Conservation (phyloP, 805 yeast species). For the Wickerhamiella parazyma region DNA sequence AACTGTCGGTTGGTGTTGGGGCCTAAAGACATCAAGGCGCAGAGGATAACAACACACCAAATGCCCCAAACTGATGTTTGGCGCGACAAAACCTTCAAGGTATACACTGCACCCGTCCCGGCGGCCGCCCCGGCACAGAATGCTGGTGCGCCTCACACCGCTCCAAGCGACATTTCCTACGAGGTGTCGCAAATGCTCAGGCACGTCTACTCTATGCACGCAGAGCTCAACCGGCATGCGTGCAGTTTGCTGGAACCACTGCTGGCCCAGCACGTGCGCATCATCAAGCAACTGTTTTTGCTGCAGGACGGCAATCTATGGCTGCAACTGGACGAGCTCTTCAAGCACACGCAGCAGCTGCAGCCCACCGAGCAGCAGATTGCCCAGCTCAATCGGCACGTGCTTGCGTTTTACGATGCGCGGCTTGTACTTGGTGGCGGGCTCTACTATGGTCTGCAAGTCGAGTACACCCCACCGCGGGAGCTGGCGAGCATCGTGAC, state of each 20-base stretch:
- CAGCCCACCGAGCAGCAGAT: slow-evolving; percentile 3
- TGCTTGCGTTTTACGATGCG: not conserved
- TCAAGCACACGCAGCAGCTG: no score
- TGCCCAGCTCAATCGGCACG: not conserved
- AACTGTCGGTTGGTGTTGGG: not conserved
- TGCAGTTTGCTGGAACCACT: not conserved
- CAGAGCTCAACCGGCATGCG: not conserved
- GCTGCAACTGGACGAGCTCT: slow-evolving; percentile 1
- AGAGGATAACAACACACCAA: no score
- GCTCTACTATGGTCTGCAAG: no score
- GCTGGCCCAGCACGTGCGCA: not conserved
- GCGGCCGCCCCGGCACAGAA: no score
- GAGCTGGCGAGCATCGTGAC: not conserved
- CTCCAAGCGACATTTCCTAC: no score
- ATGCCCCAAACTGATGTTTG: no score
- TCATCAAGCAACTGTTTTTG: not conserved
- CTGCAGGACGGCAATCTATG: slow-evolving; percentile 6
- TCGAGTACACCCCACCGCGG: slow-evolving; percentile 1
- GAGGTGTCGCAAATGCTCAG: no score
- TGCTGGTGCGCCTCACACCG: no score
- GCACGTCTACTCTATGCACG: not conserved
- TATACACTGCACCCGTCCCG: no score
- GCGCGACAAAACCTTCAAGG: no score
- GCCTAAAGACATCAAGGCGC: no score
- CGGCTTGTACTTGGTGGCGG: no score